Conservation (phyloP, 768 basidiomycete genomes). For the Trametes maxima region DNA sequence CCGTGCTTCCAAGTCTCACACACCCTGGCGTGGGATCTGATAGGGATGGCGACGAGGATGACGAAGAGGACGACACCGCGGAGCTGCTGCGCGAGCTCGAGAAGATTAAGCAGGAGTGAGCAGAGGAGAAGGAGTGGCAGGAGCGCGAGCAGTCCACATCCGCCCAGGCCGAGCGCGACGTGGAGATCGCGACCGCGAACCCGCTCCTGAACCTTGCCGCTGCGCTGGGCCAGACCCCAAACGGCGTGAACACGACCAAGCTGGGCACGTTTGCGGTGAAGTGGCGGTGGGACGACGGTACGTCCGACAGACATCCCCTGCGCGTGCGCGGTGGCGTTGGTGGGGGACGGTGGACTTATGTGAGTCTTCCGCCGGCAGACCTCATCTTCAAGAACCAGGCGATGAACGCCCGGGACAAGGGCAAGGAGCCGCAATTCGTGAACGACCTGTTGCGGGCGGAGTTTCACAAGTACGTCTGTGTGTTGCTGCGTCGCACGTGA, state of each 20-base stretch:
- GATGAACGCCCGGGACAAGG: slow-evolving; percentile 61
- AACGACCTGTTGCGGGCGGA: slow-evolving; percentile 94
- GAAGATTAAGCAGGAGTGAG: slow-evolving; percentile 95
- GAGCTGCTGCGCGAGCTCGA: slow-evolving; percentile 96
- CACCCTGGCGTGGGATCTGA: not conserved
- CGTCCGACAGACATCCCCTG: slow-evolving; percentile 26
- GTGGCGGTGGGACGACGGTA: slow-evolving; percentile 94
- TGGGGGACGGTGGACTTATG: not conserved
- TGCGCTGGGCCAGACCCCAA: slow-evolving; percentile 76
- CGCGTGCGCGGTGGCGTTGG: not conserved
- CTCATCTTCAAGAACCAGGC: slow-evolving; percentile 99
- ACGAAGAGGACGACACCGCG: slow-evolving; percentile 89
- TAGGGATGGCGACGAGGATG: slow-evolving; percentile 46
- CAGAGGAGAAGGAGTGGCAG: slow-evolving; percentile 85
- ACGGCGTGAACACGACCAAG: slow-evolving; percentile 68
- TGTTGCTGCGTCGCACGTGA: slow-evolving; percentile 1
- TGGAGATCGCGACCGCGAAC: slow-evolving; percentile 84
- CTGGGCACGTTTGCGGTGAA: slow-evolving; percentile 91
- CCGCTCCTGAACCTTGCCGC: slow-evolving; percentile 90
- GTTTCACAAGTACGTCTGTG: slow-evolving; percentile 82
- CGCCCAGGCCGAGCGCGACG: slow-evolving; percentile 65
- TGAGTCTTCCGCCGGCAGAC: slow-evolving; percentile 49
- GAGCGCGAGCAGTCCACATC: slow-evolving; percentile 75
- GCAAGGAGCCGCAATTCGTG: slow-evolving; percentile 79
- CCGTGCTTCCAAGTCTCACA: not conserved